phyloP scores from a whole-genome alignment of 176 grass and related monocot species.

The Cenchrus americanus region DNA sequence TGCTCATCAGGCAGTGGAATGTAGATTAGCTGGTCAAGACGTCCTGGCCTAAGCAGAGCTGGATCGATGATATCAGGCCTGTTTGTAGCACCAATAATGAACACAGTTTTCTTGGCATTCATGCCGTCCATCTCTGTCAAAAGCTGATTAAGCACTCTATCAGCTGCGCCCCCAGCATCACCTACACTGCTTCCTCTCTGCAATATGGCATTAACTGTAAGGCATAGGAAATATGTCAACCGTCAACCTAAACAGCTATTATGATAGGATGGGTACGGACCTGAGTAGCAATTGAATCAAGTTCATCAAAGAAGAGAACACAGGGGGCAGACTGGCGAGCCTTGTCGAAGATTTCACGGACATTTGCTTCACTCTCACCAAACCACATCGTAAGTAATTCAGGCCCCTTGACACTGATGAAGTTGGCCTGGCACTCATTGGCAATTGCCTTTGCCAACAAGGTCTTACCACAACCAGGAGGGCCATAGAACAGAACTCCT shows the following conservation, averaged over 20 bases:
- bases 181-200: conserved; percentile 79
- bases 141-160: conserved; percentile 82
- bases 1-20: conserved; percentile 80
- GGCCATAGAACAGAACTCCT: conserved; percentile 89
- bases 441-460: conserved; percentile 93
- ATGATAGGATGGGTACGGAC: conserved; percentile 23
- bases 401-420: conserved; percentile 86
- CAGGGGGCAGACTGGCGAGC: conserved; percentile 74
- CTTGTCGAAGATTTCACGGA: conserved; percentile 85
- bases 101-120: conserved; percentile 82
- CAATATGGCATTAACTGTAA: conserved; percentile 7
- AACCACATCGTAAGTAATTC: conserved; percentile 94
- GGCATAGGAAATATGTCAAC: conserved; percentile 25
- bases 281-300: conserved; percentile 89
- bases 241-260: background rate
- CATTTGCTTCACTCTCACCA: conserved; percentile 92
- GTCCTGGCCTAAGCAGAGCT: conserved; percentile 73
- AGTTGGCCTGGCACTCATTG: conserved; percentile 94
- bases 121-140: conserved; percentile 94
- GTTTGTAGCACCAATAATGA: conserved; percentile 87
- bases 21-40: conserved; percentile 82
- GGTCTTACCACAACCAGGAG: conserved; percentile 87
- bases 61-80: conserved; percentile 88
- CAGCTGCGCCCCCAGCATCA: conserved; percentile 80
- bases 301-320: conserved; percentile 84